Conservation (phyloP, 345 rosid species). For the Punica granatum region DNA sequence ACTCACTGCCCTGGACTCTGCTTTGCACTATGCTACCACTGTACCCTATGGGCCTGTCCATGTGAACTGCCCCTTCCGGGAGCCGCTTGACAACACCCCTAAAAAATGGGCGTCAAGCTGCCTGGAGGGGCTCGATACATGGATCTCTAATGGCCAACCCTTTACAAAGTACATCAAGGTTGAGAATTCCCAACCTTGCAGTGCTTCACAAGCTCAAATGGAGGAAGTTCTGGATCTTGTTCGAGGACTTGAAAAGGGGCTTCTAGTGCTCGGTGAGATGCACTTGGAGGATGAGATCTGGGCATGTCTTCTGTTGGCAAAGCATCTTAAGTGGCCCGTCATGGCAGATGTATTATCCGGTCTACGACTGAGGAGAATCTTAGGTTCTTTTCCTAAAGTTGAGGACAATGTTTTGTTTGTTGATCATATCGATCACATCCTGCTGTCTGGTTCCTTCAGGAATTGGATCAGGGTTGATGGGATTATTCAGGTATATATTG, state of each 20-base stretch:
- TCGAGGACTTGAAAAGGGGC: conserved; percentile 49
- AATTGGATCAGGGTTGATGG: conserved; percentile 52
- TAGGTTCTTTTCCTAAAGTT: conserved; percentile 35
- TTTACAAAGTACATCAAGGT: conserved; percentile 64
- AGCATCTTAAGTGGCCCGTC: conserved; percentile 79
- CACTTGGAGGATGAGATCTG: conserved; percentile 83
- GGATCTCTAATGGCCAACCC: conserved; percentile 69
- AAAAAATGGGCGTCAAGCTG: conserved; percentile 57
- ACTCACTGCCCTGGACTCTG: conserved; percentile 84
- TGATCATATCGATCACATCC: conserved; percentile 83
- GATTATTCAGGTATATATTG: conserved; percentile 59
- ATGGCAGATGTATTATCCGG: conserved; percentile 91
- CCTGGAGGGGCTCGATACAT: conserved; percentile 66
- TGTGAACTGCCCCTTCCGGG: conserved; percentile 88
- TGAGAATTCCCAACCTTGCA: conserved; percentile 32
- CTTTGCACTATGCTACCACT: conserved; percentile 67
- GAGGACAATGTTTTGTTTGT: conserved; percentile 41
- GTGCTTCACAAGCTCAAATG: conserved; percentile 24
- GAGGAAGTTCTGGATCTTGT: conserved; percentile 48
- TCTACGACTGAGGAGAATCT: conserved; percentile 66
- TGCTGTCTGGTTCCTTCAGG: conserved; percentile 63
- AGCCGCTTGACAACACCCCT: conserved; percentile 63
- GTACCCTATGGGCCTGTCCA: conserved; percentile 86
- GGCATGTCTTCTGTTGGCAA: conserved; percentile 83
- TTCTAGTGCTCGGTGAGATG: conserved; percentile 61